Conservation (phyloP, 495 filamentous ascomycete species). For the Talaromyces stipitatus region DNA sequence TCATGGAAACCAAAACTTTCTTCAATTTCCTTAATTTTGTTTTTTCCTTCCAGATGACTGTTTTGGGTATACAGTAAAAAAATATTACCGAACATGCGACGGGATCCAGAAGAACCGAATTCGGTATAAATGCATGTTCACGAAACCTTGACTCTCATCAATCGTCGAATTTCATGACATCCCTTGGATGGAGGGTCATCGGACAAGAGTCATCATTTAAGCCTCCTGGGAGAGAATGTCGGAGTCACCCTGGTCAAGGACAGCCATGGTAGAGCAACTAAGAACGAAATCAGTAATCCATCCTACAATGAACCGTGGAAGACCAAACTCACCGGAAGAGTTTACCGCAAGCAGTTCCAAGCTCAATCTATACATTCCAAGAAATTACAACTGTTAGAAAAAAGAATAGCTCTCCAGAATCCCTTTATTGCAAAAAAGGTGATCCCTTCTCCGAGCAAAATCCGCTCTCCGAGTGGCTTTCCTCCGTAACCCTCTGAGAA, state of each 20-base stretch:
- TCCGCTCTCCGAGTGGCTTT: conserved; percentile 79
- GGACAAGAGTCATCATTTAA: conserved; percentile 6
- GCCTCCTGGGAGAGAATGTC: conserved; percentile 66
- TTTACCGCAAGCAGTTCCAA: conserved; percentile 91
- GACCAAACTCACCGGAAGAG: conserved; percentile 48
- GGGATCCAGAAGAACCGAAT: background rate
- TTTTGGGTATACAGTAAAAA: background rate
- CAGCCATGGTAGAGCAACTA: conserved; percentile 84
- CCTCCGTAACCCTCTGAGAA: conserved; percentile 54
- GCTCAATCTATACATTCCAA: conserved; percentile 74
- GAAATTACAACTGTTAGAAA: conserved; percentile 1
- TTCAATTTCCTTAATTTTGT: background rate
- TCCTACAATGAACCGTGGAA: background rate
- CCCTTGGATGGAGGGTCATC: background rate
- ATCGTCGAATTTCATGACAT: background rate
- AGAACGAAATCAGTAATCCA: conserved; percentile 10
- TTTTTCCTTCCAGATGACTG: background rate
- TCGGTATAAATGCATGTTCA: background rate
- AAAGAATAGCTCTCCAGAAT: conserved; percentile 10
- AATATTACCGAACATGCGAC: background rate
- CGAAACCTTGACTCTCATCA: background rate
- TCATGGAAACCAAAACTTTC: background rate
- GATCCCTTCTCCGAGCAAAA: conserved; percentile 35
- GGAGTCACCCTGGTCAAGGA: conserved; percentile 95
- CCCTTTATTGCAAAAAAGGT: conserved; percentile 19